Evolutionary conservation across 495 filamentous ascomycete species (phyloP).

Genomic region (Diplogelasinospora grovesii): DNA sequence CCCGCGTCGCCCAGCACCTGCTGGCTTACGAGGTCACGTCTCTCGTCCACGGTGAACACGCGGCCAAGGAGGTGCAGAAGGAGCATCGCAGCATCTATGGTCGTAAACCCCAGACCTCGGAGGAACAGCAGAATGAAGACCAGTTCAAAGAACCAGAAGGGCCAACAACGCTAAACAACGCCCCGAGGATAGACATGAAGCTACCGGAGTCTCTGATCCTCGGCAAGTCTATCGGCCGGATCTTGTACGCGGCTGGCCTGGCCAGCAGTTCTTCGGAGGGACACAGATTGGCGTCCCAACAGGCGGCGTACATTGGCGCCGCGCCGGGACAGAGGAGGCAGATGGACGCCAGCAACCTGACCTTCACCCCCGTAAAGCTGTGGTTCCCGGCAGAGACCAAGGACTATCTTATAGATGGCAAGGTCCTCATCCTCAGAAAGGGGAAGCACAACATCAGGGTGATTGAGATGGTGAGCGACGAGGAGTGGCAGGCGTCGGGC

Average conservation of each 20-base stretch:
- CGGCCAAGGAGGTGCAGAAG: slow-evolving; percentile 48
- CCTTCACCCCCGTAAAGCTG: slow-evolving; percentile 54
- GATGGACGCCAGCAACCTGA: slow-evolving; percentile 51
- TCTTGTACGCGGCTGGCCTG: slow-evolving; percentile 64
- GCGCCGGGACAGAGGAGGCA: slow-evolving; percentile 36
- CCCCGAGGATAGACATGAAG: slow-evolving; percentile 47
- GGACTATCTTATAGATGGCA: slow-evolving; percentile 56
- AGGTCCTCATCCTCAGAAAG: slow-evolving; percentile 60
- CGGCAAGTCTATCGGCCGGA: slow-evolving; percentile 52
- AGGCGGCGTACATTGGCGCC: slow-evolving; percentile 61
- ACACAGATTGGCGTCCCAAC: slow-evolving; percentile 51
- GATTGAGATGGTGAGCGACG: slow-evolving; percentile 64
- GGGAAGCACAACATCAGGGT: slow-evolving; percentile 79
- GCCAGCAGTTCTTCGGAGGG: slow-evolving; percentile 58
- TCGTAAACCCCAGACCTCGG: slow-evolving; percentile 2
- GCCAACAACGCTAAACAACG: slow-evolving; percentile 42
- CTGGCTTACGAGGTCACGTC: slow-evolving; percentile 75
- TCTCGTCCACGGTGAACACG: slow-evolving; percentile 63
- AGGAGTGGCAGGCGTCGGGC: slow-evolving; percentile 49
- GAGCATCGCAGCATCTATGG: slow-evolving; percentile 54
- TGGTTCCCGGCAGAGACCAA: slow-evolving; percentile 52
- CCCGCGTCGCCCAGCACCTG: slow-evolving; percentile 70
- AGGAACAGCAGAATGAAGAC: not conserved
- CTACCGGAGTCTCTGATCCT: slow-evolving; percentile 61
- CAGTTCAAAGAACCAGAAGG: slow-evolving; percentile 10